A percentile compares a stretch with the other conserved stretches of the same genome.
These are phyloP conservation scores for Saccharum spontaneum DNA, from an alignment of 176 grass and related monocot species.

Conservation along the genomic window DNA sequence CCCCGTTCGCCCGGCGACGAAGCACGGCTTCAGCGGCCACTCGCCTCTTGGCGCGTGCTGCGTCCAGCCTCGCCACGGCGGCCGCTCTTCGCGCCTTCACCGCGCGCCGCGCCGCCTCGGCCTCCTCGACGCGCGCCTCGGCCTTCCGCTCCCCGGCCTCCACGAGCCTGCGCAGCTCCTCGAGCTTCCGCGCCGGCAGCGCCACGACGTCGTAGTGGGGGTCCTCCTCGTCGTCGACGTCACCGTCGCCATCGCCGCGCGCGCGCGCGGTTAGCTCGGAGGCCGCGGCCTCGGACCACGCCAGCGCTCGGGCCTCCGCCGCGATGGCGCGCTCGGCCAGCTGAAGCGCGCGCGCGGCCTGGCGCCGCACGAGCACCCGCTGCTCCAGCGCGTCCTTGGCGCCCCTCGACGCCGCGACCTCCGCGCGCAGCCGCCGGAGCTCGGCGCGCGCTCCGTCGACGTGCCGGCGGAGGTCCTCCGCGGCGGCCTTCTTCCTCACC, in stretches of 20 bases:
- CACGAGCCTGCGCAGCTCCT: conserved; percentile 17
- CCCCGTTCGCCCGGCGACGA: neutral
- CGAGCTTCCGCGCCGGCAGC: conserved; percentile 27
- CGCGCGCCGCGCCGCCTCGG: conserved; percentile 16
- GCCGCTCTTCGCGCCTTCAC: conserved; percentile 39
- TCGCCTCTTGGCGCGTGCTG: conserved; percentile 22
- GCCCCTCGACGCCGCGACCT: conserved; percentile 15
- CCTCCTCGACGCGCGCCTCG: conserved; percentile 27
- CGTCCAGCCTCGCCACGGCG: conserved; percentile 32
- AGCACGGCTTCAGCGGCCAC: neutral
- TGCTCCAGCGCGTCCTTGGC: conserved; percentile 32
- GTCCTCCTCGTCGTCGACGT: neutral
- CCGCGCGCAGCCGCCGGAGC: conserved; percentile 22
- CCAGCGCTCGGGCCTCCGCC: conserved; percentile 40
- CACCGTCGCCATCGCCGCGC: neutral
- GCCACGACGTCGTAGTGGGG: conserved; percentile 29
- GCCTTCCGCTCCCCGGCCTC: conserved; percentile 36
- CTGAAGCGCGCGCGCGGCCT: conserved; percentile 29
- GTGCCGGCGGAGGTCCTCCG: conserved; percentile 26
- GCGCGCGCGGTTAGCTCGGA: conserved; percentile 1
- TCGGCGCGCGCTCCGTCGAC: conserved; percentile 4
- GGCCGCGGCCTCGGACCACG: conserved; percentile 21
- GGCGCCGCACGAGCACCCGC: conserved; percentile 36
- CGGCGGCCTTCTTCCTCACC: conserved; percentile 9
- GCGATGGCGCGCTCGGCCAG: conserved; percentile 39